Base-by-base conservation (phyloP, 1,284 basidiomycete genomes). In the Pterula multifida region DNA sequence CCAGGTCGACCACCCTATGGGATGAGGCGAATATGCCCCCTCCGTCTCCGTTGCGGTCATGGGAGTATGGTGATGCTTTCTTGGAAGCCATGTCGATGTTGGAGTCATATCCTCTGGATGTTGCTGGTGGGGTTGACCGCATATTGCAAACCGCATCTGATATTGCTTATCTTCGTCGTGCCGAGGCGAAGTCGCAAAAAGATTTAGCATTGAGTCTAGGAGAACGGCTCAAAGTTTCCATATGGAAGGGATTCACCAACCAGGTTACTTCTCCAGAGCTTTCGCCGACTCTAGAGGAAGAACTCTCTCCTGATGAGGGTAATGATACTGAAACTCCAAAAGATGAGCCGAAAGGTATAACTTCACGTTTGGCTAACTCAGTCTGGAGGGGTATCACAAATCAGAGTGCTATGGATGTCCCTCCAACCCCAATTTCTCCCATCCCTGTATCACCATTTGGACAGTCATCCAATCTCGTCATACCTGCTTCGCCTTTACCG, bases 321-420 rank as follows among this genome's bases (percentile, higher is more conserved):
- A 65, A 72, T 50, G 68, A 71, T 51, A 70, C 68, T 3, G 69
- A 74, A 57, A 70, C 64, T 2, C 63, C 67, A 28, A 49, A 53
- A 49, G 60, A 53, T 26, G 49, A 44, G 19, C 39, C 48, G 26
- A 56, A 70, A 12, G 70, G 70, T 6, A 55, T 84, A 46, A 72
- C 75, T 11, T 73, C 76, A 28, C 70, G 76, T 39, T 60, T 85
- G 11, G 76, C 79, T 6, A 75, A 65, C 49, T 76, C 74, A 12
- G 73, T 86, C 15, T 85, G 82, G 81, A 72, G 74, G 57, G 83
- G 84, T 4, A 79, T 87, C 54, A 85, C 81, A 1, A 87, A 85
- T 57, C 79, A 82, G 61, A 76, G 72, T 50, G 76, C 81, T 0
- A 81, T 83, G 80, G 81, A 83, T 17, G 67, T 70, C 1, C 75